Base-by-base conservation (phyloP, 768 basidiomycete genomes). In the Epithele typhae region DNA sequence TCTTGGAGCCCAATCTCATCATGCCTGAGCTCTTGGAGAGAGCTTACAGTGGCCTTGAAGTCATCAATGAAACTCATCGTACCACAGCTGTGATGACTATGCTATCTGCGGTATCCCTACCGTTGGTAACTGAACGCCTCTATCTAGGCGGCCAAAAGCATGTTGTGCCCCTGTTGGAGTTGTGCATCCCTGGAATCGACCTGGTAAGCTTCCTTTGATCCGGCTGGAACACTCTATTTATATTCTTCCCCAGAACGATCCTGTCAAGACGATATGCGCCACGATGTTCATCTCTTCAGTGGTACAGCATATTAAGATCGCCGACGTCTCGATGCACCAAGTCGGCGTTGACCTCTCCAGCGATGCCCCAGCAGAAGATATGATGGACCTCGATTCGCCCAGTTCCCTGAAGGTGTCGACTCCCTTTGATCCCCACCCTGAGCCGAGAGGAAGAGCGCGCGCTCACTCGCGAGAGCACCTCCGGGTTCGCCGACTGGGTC, bases 11-110 rank as follows among this genome's bases (percentile, higher is more conserved):
- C 0, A 71, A 75, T 15, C 68, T 95, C 25, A 77, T 97, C 56
- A 87, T 98, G 82, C 93, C 93, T 3, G 84, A 92, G 34, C 71
- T 97, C 11, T 74, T 98, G 19, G 94, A 96, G 58, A 80, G 93
- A 24, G 91, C 92, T 1, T 92, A 95, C 52, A 77, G 87, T 30
- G 92, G 92, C 0, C 70, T 98, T n/a, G 92, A 96, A 61, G 83
- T 85, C 10, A 78, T 97, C 15, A 93, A 94, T 53, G 94, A 97
- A 73, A 98, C 95, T 0, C 92, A 96, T 62, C 73, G 94, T 33
- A 96, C 94, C 4, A 92, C 92, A 2, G 89, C 94, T 1, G 90
- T 92, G 9, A 73, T 97, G 37, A 89, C 85, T 42, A 87, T 88
- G 63, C 75, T 97, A 23, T 78, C 87, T 17, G 83, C 81, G 2